These are phyloP conservation scores for Scutellaria galericulata DNA, from an alignment of 257 asterid species.

Conservation along the genomic window DNA sequence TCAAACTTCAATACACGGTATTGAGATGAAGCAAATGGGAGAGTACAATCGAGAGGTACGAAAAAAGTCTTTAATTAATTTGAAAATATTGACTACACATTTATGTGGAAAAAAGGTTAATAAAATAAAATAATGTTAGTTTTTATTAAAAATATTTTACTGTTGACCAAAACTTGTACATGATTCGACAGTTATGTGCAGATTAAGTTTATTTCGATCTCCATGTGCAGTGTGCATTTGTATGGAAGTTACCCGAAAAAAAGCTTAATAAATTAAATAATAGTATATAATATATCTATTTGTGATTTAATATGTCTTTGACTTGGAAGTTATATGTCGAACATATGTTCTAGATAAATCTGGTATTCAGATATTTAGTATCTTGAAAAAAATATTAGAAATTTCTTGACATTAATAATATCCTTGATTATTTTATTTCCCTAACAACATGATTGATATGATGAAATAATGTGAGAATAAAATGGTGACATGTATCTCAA, in stretches of 20 bases:
- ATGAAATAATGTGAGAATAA: too few species aligned
- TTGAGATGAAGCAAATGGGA: not conserved
- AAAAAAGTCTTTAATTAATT: not conserved
- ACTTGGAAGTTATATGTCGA: too few species aligned
- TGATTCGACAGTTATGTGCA: constrained; percentile 22
- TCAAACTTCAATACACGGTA: not conserved
- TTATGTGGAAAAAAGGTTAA: not conserved
- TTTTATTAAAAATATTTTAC: not conserved
- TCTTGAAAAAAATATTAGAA: too few species aligned
- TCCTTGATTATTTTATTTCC: too few species aligned
- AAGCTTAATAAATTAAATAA: not conserved
- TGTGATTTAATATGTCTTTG: too few species aligned
- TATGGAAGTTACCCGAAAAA: not conserved
- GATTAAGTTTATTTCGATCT: not conserved
- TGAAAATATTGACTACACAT: not conserved
- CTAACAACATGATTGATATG: too few species aligned
- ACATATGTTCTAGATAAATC: too few species aligned
- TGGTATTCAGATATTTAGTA: too few species aligned
- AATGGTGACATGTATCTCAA: too few species aligned
- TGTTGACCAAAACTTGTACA: constrained; percentile 25
- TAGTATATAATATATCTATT: not conserved
- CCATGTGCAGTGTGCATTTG: constrained; percentile 26
- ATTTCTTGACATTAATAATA: too few species aligned
- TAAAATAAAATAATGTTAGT: not conserved
- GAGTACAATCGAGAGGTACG: not conserved